Conservation (phyloP, 331 rosid genomes). For the Ulmus americana region DNA sequence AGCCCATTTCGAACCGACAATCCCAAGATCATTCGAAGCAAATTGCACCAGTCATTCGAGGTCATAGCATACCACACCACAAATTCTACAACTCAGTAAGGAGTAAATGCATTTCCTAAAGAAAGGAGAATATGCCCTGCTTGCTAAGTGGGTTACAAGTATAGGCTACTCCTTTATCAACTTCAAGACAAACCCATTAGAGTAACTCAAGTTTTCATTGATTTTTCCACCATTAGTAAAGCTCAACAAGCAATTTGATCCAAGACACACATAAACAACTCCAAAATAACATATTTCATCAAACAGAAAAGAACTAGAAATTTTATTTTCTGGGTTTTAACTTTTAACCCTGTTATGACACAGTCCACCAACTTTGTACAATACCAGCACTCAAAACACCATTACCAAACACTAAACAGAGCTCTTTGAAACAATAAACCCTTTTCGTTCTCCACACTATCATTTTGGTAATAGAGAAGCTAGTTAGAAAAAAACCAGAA, state of each 20-base stretch:
- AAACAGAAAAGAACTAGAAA: no score
- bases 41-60: slow-evolving; percentile 13
- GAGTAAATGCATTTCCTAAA: slow-evolving; percentile 1
- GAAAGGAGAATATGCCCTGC: slow-evolving; percentile 7
- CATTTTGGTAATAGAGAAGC: not conserved
- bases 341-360: no score
- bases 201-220: slow-evolving; percentile 4
- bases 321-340: no score
- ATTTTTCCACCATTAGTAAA: not conserved
- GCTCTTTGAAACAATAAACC: not conserved
- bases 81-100: not conserved
- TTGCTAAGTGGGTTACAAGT: slow-evolving; percentile 15
- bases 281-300: not conserved
- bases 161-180: not conserved
- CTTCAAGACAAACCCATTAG: slow-evolving; percentile 12
- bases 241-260: not conserved
- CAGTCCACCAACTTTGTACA: not conserved
- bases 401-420: not conserved
- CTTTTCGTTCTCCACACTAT: slow-evolving; percentile 7
- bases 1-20: not conserved
- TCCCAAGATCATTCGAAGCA: slow-evolving; percentile 11
- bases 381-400: not conserved
- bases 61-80: not conserved
- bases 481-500: not conserved
- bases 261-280: not conserved